A percentile compares a stretch with the other conserved stretches of the same genome.
Conservation (phyloP, 257 asterid genomes). For the Avicennia marina region DNA sequence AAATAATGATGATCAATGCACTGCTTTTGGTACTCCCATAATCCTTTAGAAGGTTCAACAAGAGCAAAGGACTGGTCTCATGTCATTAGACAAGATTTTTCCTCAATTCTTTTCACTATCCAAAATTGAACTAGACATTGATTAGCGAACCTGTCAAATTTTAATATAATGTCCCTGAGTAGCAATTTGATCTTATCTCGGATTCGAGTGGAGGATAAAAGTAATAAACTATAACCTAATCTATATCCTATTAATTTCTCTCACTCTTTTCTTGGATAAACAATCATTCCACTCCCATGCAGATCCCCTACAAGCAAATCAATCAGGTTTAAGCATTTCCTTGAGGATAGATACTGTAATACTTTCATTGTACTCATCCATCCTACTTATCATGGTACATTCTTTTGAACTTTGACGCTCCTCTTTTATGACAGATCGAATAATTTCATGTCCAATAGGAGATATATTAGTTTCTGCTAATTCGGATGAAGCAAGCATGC, state of each 20-base stretch:
- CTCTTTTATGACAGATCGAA: background rate
- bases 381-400: background rate
- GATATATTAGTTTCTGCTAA: no score
- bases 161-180: background rate
- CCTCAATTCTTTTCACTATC: background rate
- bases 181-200: background rate
- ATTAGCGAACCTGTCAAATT: fast-evolving
- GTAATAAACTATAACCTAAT: no score
- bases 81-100: background rate
- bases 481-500: no score
- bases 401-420: background rate
- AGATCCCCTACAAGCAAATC: background rate
- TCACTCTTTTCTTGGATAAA: background rate
- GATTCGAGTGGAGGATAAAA: no score
- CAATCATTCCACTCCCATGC: no score
- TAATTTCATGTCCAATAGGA: background rate
- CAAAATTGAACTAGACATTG: conserved; percentile 6
- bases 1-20: background rate
- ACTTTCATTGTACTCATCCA: background rate
- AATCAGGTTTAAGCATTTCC: no score
- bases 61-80: background rate
- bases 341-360: no score
- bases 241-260: background rate
- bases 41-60: background rate
- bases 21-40: conserved; percentile 5